These are phyloP conservation scores for Heimioporus sp. DNA, from an alignment of 768 basidiomycete species.

Conservation along the genomic window DNA sequence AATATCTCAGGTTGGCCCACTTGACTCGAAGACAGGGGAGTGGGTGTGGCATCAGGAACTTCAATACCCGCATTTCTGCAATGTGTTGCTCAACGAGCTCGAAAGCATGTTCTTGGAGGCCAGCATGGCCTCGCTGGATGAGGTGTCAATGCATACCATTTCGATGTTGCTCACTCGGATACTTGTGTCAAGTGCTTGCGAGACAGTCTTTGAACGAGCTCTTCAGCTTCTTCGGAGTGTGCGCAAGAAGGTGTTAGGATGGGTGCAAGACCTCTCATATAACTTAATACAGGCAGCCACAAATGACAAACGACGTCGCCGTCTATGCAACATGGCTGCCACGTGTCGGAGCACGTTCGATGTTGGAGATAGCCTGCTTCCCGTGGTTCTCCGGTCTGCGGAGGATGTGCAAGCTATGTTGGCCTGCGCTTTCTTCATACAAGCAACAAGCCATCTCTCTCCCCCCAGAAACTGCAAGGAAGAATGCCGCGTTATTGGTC, in stretches of 20 bases:
- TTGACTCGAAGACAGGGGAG: not conserved
- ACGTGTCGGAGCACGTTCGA: conserved; percentile 31
- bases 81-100: not conserved
- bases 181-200: not conserved
- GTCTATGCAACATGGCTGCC: conserved; percentile 33
- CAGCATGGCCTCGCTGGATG: not conserved
- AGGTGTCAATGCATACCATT: not conserved
- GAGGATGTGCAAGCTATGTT: not conserved
- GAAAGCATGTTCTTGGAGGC: not conserved
- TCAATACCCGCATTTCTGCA: not conserved
- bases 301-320: conserved; percentile 1
- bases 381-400: not conserved
- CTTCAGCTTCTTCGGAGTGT: too few relatives aligned
- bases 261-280: conserved; percentile 15
- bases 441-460: conserved; percentile 1
- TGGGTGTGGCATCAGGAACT: not conserved
- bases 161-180: not conserved
- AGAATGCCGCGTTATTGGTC: too few relatives aligned
- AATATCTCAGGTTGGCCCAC: not conserved
- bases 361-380: conserved; percentile 6
- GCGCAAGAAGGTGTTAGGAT: too few relatives aligned
- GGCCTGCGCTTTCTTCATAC: conserved; percentile 22
- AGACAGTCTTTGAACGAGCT: too few relatives aligned
- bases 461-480: too few relatives aligned
- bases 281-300: conserved; percentile 10